Evolutionary conservation across 2,329 filamentous ascomycete genomes (phyloP).

Genomic region (Peltaster fructicola): DNA sequence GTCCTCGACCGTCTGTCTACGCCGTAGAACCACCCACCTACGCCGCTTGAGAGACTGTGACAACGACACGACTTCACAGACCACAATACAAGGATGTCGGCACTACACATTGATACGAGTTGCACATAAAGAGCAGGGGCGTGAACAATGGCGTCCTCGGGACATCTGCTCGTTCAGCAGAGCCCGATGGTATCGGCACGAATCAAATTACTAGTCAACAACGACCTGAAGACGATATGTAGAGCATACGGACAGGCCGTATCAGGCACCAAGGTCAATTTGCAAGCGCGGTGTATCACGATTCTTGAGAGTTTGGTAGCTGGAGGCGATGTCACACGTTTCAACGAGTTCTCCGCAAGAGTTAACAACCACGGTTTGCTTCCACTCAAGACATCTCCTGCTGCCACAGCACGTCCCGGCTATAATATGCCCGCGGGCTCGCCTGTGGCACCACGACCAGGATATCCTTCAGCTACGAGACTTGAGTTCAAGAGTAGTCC

Average conservation of each 20-base stretch:
- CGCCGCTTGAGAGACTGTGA: neutral
- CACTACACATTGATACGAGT: neutral
- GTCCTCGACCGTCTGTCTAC: neutral
- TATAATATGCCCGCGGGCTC: slow-evolving; percentile 2
- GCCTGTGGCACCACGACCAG: slow-evolving; percentile 6
- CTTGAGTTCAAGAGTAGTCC: slow-evolving; percentile 62
- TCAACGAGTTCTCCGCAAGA: slow-evolving; percentile 23
- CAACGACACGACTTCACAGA: slow-evolving; percentile 1
- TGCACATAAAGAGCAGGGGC: slow-evolving; percentile 1
- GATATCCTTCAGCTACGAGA: slow-evolving; percentile 6
- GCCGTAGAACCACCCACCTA: neutral
- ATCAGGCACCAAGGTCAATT: slow-evolving; percentile 66
- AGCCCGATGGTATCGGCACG: slow-evolving; percentile 10
- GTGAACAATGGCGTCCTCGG: slow-evolving; percentile 14
- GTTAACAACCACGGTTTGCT: slow-evolving; percentile 25
- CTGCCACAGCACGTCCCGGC: no score
- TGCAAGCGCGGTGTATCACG: slow-evolving; percentile 60
- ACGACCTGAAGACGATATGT: slow-evolving; percentile 60
- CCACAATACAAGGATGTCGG: neutral
- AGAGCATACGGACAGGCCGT: slow-evolving; percentile 55
- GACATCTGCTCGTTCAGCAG: slow-evolving; percentile 24
- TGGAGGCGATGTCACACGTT: slow-evolving; percentile 17
- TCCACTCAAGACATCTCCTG: no score
- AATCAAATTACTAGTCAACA: slow-evolving; percentile 38
- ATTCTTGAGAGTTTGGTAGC: slow-evolving; percentile 21